Conservation (phyloP, 2,329 filamentous ascomycete genomes). For the Fusarium austroafricanum region DNA sequence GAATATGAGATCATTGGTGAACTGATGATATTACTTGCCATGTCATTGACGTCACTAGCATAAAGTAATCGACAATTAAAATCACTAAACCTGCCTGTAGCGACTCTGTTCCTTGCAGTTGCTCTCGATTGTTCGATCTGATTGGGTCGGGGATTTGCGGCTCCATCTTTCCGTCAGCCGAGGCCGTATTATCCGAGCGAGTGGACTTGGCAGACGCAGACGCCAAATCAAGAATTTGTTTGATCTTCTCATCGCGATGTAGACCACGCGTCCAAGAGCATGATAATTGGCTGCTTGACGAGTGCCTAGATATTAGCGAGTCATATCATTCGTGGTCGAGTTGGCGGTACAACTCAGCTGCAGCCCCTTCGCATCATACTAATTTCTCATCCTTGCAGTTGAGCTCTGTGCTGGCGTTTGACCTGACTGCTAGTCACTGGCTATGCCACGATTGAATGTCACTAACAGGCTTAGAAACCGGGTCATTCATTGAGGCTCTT, state of each 20-base stretch:
- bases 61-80: not conserved
- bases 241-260: constrained; percentile 12
- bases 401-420: too few relatives aligned
- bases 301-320: not conserved
- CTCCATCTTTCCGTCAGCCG: constrained; percentile 24
- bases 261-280: not conserved
- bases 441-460: constrained; percentile 2
- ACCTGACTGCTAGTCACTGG: too few relatives aligned
- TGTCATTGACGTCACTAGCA: constrained; percentile 37
- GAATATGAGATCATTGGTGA: constrained; percentile 32
- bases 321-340: too few relatives aligned
- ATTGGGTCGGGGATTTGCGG: constrained; percentile 40
- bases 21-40: not conserved
- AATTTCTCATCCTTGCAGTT: not conserved
- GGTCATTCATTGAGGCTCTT: not conserved
- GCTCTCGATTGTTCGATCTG: not conserved
- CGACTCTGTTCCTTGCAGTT: constrained; percentile 28
- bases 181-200: constrained; percentile 32
- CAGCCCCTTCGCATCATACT: not conserved
- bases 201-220: constrained; percentile 26
- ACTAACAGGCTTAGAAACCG: constrained; percentile 10
- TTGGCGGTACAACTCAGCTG: not conserved
- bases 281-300: not conserved
- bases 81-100: constrained; percentile 19
- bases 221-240: constrained; percentile 14